Evolutionary conservation across 306 rosid genomes (phyloP).

Genomic region (Arachis stenosperma): DNA sequence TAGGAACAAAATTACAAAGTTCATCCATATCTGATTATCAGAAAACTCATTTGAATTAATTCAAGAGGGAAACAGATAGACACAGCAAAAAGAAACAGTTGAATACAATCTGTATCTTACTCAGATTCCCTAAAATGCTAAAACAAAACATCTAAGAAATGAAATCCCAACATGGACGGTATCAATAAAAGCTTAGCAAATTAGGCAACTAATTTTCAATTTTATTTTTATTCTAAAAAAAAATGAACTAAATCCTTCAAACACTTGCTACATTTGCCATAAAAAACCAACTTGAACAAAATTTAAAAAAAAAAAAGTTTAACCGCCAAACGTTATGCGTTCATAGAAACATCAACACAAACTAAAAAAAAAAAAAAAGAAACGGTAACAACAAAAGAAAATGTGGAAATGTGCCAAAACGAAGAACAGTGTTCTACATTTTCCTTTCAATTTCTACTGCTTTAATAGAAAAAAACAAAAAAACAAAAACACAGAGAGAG

Average conservation of each 20-base stretch:
- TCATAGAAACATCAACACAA: neutral
- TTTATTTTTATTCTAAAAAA: neutral
- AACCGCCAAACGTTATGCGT: constrained; percentile 6
- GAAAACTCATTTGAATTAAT: neutral
- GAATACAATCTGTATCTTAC: constrained; percentile 14
- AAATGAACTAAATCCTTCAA: constrained; percentile 12
- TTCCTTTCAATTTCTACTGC: neutral
- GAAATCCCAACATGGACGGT: constrained; percentile 34
- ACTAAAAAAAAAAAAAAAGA: neutral
- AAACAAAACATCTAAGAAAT: constrained; percentile 9
- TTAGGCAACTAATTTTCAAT: constrained; percentile 22
- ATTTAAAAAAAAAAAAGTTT: neutral
- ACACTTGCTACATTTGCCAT: constrained; percentile 38
- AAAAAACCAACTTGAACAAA: neutral
- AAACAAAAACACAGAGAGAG: neutral
- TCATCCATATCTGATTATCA: neutral
- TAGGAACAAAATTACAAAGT: neutral
- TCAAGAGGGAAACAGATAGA: neutral
- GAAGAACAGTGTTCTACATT: constrained; percentile 26
- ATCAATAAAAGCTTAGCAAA: constrained; percentile 37
- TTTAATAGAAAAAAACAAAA: constrained; percentile 24
- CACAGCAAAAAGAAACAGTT: neutral
- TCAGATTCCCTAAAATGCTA: constrained; percentile 28
- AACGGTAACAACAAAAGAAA: constrained; percentile 6
- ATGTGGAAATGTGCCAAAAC: constrained; percentile 23